These are phyloP conservation scores for Omphalea diandra DNA, from an alignment of 441 rosid species.

Conservation along the genomic window DNA sequence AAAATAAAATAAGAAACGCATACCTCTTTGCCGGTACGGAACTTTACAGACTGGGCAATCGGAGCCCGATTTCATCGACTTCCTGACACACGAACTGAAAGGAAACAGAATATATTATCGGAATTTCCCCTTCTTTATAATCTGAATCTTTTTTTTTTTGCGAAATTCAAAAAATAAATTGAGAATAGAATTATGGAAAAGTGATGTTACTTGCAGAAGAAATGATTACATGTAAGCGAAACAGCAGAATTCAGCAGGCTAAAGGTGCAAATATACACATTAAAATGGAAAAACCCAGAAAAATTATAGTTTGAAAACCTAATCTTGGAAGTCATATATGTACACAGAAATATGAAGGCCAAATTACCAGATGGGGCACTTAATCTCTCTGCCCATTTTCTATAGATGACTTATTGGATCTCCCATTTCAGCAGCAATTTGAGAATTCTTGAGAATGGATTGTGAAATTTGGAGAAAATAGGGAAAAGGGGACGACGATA, in stretches of 20 bases:
- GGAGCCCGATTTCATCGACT: conserved; percentile 72
- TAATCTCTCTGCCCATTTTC: conserved; percentile 92
- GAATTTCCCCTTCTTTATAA: not conserved
- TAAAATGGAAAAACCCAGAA: not conserved
- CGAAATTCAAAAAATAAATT: not conserved
- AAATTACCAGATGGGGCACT: conserved; percentile 87
- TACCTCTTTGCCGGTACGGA: conserved; percentile 78
- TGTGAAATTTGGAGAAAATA: too few species aligned
- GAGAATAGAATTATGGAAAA: not conserved
- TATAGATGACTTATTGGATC: conserved; percentile 64
- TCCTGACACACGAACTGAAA: conserved; percentile 62
- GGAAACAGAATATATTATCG: conserved; percentile 4
- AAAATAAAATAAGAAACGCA: not conserved
- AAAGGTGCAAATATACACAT: conserved; percentile 67
- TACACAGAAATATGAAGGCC: not conserved
- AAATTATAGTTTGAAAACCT: too few species aligned
- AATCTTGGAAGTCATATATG: too few species aligned
- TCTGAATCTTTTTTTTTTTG: not conserved
- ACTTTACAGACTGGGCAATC: conserved; percentile 83
- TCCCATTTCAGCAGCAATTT: conserved; percentile 43
- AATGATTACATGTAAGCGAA: conserved; percentile 81
- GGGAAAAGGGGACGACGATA: too few species aligned
- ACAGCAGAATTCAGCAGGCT: conserved; percentile 63
- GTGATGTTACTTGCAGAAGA: conserved; percentile 80
- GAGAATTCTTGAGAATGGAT: too few species aligned